Evolutionary conservation across 2,329 filamentous ascomycete genomes (phyloP), one percentile per base, ranked within the genome.

Genomic region (Talaromyces funiculosus): DNA sequence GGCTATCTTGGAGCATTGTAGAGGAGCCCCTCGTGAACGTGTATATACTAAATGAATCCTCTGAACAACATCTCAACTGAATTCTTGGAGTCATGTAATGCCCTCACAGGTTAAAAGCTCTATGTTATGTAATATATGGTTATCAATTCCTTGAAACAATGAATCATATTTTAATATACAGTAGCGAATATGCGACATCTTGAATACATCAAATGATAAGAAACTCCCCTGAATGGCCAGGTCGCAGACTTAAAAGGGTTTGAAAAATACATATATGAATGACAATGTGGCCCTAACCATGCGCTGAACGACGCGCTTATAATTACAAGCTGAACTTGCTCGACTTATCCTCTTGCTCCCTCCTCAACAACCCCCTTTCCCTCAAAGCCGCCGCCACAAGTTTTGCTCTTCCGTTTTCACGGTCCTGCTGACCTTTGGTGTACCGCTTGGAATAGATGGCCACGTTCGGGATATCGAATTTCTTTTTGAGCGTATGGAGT

Each of bases 331-430:
- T 87, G 35, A 61, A 61, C 38, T 26, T 53, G 20, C 20, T 45
- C 38, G 84, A 65, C 20, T 58, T 58, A 49, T 53, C 24, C 10
- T 47, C 26, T 16, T 47, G 54, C 31, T 60, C 49, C 20, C 43
- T 26, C 38, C 53, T 26, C 31, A 61, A 37, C n/a, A 92, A 72
- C 16, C 82, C 82, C 60, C 86, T 80, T 71, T 83, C 81, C 68
- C 76, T 76, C 64, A 93, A 78, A 74, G 90, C 88, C 68, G 86
- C 78, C 72, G 89, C 83, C 68, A 93, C 90, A 54, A 92, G 74
- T 84, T 94, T 94, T 84, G 88, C 90, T 68, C 90, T 81, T 29
- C 91, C 91, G 43, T 90, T 72, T 53, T 84, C 81, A 67, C 83
- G 85, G 75, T 93, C 89, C 72, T 85, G 86, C 72, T 93, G 84